These are phyloP conservation scores for Xerocomus alliaceus DNA, from an alignment of 1,284 basidiomycete species.

Conservation along the genomic window DNA sequence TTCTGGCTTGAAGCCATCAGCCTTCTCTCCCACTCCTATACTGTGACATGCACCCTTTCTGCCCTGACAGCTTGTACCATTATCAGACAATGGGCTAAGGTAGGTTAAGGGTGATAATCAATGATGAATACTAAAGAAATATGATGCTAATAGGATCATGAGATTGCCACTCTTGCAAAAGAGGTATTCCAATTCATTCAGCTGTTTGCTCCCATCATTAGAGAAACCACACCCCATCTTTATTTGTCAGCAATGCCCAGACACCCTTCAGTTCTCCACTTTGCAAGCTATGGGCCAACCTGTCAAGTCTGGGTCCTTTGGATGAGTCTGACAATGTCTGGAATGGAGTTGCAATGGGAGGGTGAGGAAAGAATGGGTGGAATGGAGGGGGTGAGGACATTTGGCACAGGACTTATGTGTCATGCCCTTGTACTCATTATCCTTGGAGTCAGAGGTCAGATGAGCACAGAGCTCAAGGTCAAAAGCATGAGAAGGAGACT, in stretches of 20 bases:
- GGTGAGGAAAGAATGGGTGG: too few species aligned
- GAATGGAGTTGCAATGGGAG: too few species aligned
- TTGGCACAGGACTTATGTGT: too few species aligned
- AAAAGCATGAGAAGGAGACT: too few species aligned
- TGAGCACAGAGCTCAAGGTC: too few species aligned
- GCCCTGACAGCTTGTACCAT: constrained; percentile 18
- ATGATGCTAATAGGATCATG: constrained; percentile 13
- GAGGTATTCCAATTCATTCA: constrained; percentile 30
- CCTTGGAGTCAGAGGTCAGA: too few species aligned
- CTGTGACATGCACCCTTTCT: constrained; percentile 9
- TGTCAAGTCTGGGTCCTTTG: too few species aligned
- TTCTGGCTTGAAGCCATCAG: constrained; percentile 32
- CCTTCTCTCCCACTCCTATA: constrained; percentile 21
- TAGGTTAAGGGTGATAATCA: neutral
- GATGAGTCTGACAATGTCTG: too few species aligned
- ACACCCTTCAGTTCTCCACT: constrained; percentile 28
- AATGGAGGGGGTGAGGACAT: too few species aligned
- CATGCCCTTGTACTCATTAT: too few species aligned
- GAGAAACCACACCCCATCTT: constrained; percentile 30
- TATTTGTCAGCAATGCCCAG: constrained; percentile 35
- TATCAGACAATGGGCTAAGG: constrained; percentile 28
- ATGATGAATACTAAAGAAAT: constrained; percentile 3
- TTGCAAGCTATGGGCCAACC: constrained; percentile 15
- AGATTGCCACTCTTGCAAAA: constrained; percentile 27
- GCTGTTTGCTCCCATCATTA: constrained; percentile 22